Evolutionary conservation across 306 rosid species (phyloP), one percentile per base, ranked within the genome.

Genomic region (Amphicarpaea edgeworthii): DNA sequence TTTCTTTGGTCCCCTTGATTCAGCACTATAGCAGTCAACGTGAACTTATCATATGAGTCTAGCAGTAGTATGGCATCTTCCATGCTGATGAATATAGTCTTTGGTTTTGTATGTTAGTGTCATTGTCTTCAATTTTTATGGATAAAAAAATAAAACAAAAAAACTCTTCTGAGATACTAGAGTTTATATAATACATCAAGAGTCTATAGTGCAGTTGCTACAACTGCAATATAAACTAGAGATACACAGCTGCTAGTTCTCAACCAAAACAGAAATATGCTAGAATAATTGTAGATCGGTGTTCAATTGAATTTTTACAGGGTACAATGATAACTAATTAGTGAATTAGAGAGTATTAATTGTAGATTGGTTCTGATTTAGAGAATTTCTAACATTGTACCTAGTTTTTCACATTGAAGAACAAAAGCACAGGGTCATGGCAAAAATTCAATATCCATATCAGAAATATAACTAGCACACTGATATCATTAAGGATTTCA

Each of bases 401-500:
- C 2, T 11, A 55, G 14, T 30, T 34, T n/a, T 75, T 28, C 28
- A 68, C 17, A 21, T 30, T 68, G 80, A 68, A 68, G 50, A 53
- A 75, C 34, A 71, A 12, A 15, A 17, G 43, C 6, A 19, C 24
- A 66, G 23, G 63, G 60, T 53, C 9, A 11, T 42, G 23, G 16
- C 42, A 66, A 54, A 59, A 41, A 68, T 4, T 30, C 57, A 28
- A 47, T 26, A 63, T 54, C 53, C 38, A 37, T 63, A 34, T 70
- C 1, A 38, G 57, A 53, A 50, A 55, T 45, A 19, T 71, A 67
- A 73, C 38, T 7, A 42, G 68, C 43, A 60, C 7, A 30, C 38
- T 43, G 14, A 75, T 32, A 74, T 46, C 65, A 60, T 58, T 49
- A 42, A 58, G 37, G 28, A 55, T 55, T 60, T 75, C 47, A 14